A percentile compares a stretch with the other conserved stretches of the same genome.
phyloP scores from a whole-genome alignment of 2,329 filamentous ascomycete species.

The Aspergillus quadrilineatus region DNA sequence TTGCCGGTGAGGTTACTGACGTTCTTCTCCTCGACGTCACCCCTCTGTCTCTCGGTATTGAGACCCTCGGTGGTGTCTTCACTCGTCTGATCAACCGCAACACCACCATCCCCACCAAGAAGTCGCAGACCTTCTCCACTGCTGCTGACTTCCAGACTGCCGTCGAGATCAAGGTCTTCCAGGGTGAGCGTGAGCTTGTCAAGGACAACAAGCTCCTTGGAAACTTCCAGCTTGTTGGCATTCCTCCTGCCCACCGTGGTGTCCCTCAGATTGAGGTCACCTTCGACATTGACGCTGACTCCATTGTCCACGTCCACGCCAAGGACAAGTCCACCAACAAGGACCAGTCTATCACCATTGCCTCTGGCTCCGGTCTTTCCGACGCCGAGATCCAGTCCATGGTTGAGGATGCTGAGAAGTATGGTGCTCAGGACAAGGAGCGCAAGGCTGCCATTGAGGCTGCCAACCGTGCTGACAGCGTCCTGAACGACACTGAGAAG shows the following conservation, averaged over 20 bases:
- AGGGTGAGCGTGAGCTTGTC: conserved; percentile 99
- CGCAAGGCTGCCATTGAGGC: conserved; percentile 93
- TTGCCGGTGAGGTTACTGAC: conserved; percentile 95
- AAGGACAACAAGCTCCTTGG: conserved; percentile 97
- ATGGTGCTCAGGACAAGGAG: conserved; percentile 91
- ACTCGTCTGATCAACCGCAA: conserved; percentile 98
- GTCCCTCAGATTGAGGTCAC: conserved; percentile 97
- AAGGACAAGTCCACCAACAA: conserved; percentile 99
- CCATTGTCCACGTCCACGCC: conserved; percentile 94
- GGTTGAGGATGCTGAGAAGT: conserved; percentile 97
- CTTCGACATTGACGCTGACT: conserved; percentile 98
- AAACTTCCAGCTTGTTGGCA: conserved; percentile 99
- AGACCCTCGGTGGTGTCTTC: conserved; percentile 97
- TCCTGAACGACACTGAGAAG: conserved; percentile 97
- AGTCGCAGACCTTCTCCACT: conserved; percentile 97
- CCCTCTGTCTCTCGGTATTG: conserved; percentile 93
- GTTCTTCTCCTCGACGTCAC: conserved; percentile 94
- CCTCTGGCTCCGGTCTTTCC: conserved; percentile 93
- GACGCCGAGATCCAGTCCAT: conserved; percentile 94
- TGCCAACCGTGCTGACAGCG: conserved; percentile 94
- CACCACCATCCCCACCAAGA: conserved; percentile 99
- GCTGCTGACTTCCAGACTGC: conserved; percentile 97
- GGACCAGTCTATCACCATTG: conserved; percentile 99
- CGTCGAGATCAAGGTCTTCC: conserved; percentile 99
- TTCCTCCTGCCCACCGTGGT: conserved; percentile 92